Evolutionary conservation across 768 basidiomycete species (phyloP), one percentile per base, ranked within the genome.

Genomic region (Xerocomus spinulosus): DNA sequence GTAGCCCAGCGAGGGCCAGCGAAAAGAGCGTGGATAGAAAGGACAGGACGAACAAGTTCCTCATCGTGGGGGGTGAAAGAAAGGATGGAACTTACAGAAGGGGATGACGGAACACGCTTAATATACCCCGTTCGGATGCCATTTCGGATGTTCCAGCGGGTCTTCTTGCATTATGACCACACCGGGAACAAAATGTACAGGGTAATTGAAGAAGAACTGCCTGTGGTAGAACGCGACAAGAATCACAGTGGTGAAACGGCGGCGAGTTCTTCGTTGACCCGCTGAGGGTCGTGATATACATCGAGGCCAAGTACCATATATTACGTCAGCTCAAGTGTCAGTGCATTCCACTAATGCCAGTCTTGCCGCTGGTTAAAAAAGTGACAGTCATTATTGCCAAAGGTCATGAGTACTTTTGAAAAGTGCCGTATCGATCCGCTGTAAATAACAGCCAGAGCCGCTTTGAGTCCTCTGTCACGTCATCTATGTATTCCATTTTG

Each of bases 61-160:
- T 61, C 64, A 68, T 66, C 6, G 49, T 49, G 38, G 38, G 38
- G 38, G 41, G 33, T 25, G 30, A 24, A 2, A 17, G 43, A 51
- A 39, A 25, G 13, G 34, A 9, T 30, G 13, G 35, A 13, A 44
- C 35, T 30, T 30, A 33, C 13, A 14, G 33, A n/a, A 20, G 1
- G 23, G 7, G 35, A 38, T 44, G 25, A 24, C 5, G 18, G 9
- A 34, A 49, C 37, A 6, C 3, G 46, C 34, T 25, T 34, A 37
- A 39, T 55, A 55, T 54, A 49, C 49, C 48, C 45, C 2, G 38
- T n/a, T 43, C 41, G 32, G 45, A 34, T 24, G 15, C 33, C 33
- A 23, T 29, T n/a, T 35, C 26, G 14, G 49, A 39, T 43, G 39
- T 42, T n/a, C n/a, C n/a, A n/a, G 12, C 21, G 25, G 5, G 14